Evolutionary conservation across 1,139 yeast genomes (phyloP), one percentile per base, ranked within the genome.

Genomic region (Debaryomyces sp.): DNA sequence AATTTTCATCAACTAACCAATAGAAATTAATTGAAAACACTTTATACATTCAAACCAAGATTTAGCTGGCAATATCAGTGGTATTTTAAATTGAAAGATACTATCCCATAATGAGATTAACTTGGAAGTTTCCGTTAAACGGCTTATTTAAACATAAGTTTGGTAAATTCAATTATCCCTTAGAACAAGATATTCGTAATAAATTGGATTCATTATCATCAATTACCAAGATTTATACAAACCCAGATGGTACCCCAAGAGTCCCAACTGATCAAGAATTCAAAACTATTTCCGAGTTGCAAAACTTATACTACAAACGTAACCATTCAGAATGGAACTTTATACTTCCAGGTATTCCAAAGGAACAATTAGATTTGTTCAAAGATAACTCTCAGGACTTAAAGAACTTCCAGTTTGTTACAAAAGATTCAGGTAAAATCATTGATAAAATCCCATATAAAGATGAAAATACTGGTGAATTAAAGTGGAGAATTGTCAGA

Each of bases 371-470:
- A 59, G 77, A 76, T 52, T 73, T 86, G 58, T 85, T 76, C 63
- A 68, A 77, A 56, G 85, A 81, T 63, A 88, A 88, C 71, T 77
- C 85, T 40, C 78, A 76, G 53, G 88, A 84, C 64, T 79, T 89
- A 61, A 70, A 73, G 53, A 79, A 80, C 62, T 81, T 84, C 57
- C 82, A 77, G 64, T 84, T 78, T 65, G 84, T 73, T 63, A 81
- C 71, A 60, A 85, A 80, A 68, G 89, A 84, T 44, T 77, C 86
- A 1, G 81, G 85, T 42, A 77, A 81, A 60, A 86, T 89, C 60
- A 80, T 89, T 56, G 96, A 89, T 67, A 89, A 89, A 71, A 82
- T 89, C 53, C 96, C 96, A 46, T 88, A 83, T 63, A 88, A 85
- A 68, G 95, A 87, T 66, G 84, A 86, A 43, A 73, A 81, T 37